Percentiles rank a stretch among this genome's conserved stretches.
Conservation (phyloP, 2,329 filamentous ascomycete genomes). For the Colletotrichum sp. region DNA sequence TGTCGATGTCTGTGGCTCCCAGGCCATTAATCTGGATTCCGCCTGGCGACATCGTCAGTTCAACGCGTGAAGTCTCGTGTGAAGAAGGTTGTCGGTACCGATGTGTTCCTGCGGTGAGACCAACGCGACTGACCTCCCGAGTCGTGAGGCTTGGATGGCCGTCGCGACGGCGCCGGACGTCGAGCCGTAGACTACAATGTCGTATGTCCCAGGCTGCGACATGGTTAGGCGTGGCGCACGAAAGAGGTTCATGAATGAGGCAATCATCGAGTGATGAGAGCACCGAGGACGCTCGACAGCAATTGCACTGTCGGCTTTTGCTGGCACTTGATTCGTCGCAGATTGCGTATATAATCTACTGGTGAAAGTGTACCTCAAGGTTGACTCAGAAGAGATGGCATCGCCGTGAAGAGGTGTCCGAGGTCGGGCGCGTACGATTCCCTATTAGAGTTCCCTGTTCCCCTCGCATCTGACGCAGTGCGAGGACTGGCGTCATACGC, state of each 20-base stretch:
- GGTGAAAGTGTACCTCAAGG: background rate
- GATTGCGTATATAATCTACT: fast-evolving
- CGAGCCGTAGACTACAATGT: background rate
- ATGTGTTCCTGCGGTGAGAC: background rate
- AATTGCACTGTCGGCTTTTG: background rate
- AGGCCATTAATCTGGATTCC: background rate
- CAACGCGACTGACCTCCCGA: background rate
- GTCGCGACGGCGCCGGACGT: background rate
- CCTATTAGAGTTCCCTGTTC: background rate
- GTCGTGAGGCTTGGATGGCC: background rate
- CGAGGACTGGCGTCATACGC: background rate
- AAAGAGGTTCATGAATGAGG: background rate
- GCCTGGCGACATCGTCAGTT: fast-evolving
- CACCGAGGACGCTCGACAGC: background rate
- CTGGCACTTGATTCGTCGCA: background rate
- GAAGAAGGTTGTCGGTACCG: background rate
- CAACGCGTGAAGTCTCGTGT: background rate
- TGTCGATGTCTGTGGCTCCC: background rate
- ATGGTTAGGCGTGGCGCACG: background rate
- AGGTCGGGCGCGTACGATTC: background rate
- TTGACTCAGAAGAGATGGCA: background rate
- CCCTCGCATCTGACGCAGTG: background rate
- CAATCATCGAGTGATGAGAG: background rate
- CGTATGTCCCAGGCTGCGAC: background rate
- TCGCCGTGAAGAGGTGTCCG: background rate